Evolutionary conservation across 345 rosid species (phyloP).

Genomic region (Citrus medica): DNA sequence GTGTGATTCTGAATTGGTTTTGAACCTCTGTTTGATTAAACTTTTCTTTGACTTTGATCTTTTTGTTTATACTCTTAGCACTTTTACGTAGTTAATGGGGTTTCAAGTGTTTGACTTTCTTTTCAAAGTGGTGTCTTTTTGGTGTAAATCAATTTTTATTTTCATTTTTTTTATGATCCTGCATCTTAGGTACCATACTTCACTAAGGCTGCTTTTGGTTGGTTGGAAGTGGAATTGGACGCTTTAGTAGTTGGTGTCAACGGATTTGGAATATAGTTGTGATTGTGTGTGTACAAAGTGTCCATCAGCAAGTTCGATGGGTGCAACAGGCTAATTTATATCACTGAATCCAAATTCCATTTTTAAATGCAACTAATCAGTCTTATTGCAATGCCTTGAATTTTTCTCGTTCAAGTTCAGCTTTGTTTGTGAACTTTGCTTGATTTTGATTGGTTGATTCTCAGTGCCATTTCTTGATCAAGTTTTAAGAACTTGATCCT

Average conservation of each 20-base stretch:
- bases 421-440: neutral
- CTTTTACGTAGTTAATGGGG: slow-evolving; percentile 3
- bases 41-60: neutral
- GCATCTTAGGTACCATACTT: slow-evolving; percentile 18
- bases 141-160: slow-evolving; percentile 4
- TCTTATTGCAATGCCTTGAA: neutral
- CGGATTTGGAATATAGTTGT: slow-evolving; percentile 5
- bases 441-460: neutral
- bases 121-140: neutral
- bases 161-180: slow-evolving; percentile 2
- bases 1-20: neutral
- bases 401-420: neutral
- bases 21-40: slow-evolving; percentile 11
- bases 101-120: neutral
- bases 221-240: neutral
- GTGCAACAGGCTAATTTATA: neutral
- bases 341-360: neutral
- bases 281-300: neutral
- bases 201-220: slow-evolving; percentile 15
- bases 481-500: neutral
- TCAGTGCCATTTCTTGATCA: neutral
- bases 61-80: neutral
- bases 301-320: neutral
- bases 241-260: neutral
- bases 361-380: neutral